Conservation (phyloP, 2,329 filamentous ascomycete genomes). For the Elsinoe necatrix region DNA sequence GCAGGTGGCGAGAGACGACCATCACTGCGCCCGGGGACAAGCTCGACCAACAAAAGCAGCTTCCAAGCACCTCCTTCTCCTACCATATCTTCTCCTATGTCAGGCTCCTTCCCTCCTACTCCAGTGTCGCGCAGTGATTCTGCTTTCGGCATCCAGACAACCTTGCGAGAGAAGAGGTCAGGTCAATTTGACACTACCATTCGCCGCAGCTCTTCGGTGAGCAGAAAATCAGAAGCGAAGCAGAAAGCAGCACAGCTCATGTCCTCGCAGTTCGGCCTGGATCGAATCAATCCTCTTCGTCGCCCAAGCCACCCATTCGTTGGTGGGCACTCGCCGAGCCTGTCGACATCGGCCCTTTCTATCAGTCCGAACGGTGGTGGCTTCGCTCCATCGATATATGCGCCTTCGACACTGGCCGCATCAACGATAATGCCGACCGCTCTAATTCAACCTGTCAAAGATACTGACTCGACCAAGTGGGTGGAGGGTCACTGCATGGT, state of each 20-base stretch:
- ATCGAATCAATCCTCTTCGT: constrained; percentile 58
- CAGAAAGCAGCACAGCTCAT: constrained; percentile 20
- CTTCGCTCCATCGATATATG: constrained; percentile 77
- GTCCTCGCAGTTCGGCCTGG: constrained; percentile 57
- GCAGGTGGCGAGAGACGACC: constrained; percentile 61
- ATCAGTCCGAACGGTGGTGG: constrained; percentile 36
- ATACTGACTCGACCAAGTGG: constrained; percentile 74
- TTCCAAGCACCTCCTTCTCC: constrained; percentile 49
- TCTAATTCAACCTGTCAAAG: constrained; percentile 67
- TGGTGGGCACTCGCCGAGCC: constrained; percentile 47
- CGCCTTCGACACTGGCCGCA: constrained; percentile 74
- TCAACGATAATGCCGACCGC: constrained; percentile 82
- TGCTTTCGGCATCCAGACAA: constrained; percentile 76
- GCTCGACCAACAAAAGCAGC: constrained; percentile 43
- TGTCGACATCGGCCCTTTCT: constrained; percentile 57
- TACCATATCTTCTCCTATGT: constrained; percentile 72
- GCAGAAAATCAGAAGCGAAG: constrained; percentile 25
- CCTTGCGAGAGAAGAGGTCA: constrained; percentile 85
- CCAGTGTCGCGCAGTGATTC: constrained; percentile 86
- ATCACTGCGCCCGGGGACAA: constrained; percentile 40
- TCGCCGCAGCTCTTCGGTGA: constrained; percentile 76
- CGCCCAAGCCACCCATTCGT: constrained; percentile 61
- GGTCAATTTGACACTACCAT: constrained; percentile 77
- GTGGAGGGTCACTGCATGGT: constrained; percentile 77
- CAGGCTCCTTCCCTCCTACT: constrained; percentile 66